Evolutionary conservation across 78 protist genomes (phyloP).

Genomic region (Diacronema lutheri): DNA sequence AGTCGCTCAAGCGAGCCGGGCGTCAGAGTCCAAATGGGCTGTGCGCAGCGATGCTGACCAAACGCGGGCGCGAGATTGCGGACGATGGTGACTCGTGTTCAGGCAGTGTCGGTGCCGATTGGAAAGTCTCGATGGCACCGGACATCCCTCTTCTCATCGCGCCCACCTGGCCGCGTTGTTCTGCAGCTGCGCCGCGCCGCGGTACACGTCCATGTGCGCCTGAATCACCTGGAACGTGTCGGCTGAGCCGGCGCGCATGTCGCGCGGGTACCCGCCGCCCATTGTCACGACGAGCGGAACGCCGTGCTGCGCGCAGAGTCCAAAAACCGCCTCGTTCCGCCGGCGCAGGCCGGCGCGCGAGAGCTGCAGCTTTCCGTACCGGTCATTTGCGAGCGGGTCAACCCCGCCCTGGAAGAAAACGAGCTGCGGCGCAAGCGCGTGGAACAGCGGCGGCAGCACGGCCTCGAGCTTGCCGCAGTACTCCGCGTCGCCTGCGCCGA

Average conservation of each 20-base stretch:
- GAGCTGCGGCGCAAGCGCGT: background rate
- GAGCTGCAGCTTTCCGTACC: background rate
- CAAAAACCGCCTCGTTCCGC: background rate
- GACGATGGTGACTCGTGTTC: too few relatives aligned
- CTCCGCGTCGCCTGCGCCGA: background rate
- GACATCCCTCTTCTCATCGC: too few relatives aligned
- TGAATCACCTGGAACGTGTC: background rate
- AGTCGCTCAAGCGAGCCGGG: too few relatives aligned
- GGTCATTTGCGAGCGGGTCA: background rate
- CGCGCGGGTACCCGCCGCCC: background rate
- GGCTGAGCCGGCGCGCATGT: background rate
- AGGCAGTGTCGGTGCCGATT: too few relatives aligned
- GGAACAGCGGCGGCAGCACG: background rate
- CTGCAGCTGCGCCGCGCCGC: too few relatives aligned
- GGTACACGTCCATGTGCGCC: background rate
- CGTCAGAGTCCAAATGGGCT: too few relatives aligned
- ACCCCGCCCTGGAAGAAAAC: background rate
- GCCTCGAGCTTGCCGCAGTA: background rate
- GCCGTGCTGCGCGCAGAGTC: background rate
- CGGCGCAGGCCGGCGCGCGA: background rate
- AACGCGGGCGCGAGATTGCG: too few relatives aligned
- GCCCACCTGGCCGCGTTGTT: too few relatives aligned
- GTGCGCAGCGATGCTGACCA: too few relatives aligned
- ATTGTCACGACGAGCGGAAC: background rate
- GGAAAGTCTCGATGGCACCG: too few relatives aligned